Evolutionary conservation across 306 rosid genomes (phyloP).

Genomic region (Dalbergia cochinchinensis): DNA sequence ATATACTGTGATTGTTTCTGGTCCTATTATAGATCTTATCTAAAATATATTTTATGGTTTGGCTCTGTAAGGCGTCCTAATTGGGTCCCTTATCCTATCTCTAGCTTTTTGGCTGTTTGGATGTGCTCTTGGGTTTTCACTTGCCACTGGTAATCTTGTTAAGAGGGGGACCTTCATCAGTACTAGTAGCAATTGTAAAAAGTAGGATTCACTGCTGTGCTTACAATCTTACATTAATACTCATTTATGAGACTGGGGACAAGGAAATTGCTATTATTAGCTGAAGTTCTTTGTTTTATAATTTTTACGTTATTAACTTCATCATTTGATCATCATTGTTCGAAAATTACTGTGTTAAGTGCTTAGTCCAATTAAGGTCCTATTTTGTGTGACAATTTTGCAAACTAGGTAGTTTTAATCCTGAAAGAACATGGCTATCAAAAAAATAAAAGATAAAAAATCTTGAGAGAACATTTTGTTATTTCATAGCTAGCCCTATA

Average conservation of each 20-base stretch:
- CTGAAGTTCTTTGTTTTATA: too few species aligned
- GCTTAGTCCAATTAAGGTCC: slow-evolving; percentile 31
- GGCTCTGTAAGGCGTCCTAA: slow-evolving; percentile 74
- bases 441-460: too few species aligned
- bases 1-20: neutral
- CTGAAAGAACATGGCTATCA: neutral
- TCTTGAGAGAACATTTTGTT: too few species aligned
- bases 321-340: neutral
- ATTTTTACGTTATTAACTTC: neutral
- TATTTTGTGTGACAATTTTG: neutral
- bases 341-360: slow-evolving; percentile 30
- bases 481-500: neutral
- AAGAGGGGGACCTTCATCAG: slow-evolving; percentile 82
- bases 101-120: slow-evolving; percentile 78
- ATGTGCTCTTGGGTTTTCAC: slow-evolving; percentile 74
- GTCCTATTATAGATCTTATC: slow-evolving; percentile 43
- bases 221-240: slow-evolving; percentile 78
- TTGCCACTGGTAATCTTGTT: slow-evolving; percentile 73
- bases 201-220: slow-evolving; percentile 94
- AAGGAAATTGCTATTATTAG: too few species aligned
- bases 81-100: slow-evolving; percentile 73
- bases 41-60: slow-evolving; percentile 47
- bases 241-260: slow-evolving; percentile 96
- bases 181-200: slow-evolving; percentile 82
- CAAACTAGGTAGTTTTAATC: slow-evolving; percentile 13